Evolutionary conservation across 73 alveolate species (phyloP), one percentile per base, ranked within the genome.

Genomic region (Paramecium sonneborni): DNA sequence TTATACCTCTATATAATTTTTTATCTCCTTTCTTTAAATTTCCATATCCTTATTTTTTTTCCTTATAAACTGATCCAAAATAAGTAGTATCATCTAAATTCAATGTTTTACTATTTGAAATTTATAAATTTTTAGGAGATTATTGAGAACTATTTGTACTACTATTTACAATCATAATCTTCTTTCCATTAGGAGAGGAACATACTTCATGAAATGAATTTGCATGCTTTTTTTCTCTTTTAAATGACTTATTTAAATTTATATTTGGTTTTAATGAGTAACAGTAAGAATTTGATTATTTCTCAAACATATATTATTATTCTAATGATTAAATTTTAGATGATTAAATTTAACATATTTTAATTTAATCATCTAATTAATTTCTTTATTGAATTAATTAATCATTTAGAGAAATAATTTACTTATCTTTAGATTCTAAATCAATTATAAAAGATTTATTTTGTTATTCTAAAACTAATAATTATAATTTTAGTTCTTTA

Each of bases 41-140:
- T n/a, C 90, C 90, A 34, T 79, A 79, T 26, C 90, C 90, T 43
- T 79, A 38, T 44, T 32, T 79, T 39, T 30, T 79, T 24, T 46
- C 90, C n/a, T 79, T 46, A 9, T 30, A 39, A 57, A 79, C 32
- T 43, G 69, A 21, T 39, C 90, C 90, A 79, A 43, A 24, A 18
- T 79, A 79, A n/a, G 55, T 44, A 15, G 90, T 79, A 24, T 39
- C 90, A 79, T 79, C 90, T 8, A 24, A 26, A 74, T 74, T 74
- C 5, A 24, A 21, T 3, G 34, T 79, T 14, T 37, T 79, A 14
- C 37, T 39, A 18, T 39, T 79, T 43, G 41, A 41, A 2, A 43
- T 28, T 20, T 38, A 72, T 34, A 72, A n/a, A 35, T 72, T 72
- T 26, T 21, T 46, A 3, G 90, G 69, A 0, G 90, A 79, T 43